A percentile compares a stretch with the other conserved stretches of the same genome.
Evolutionary conservation across 192 early-diverging fungal species (phyloP).

Genomic region (Coemansia sp.): DNA sequence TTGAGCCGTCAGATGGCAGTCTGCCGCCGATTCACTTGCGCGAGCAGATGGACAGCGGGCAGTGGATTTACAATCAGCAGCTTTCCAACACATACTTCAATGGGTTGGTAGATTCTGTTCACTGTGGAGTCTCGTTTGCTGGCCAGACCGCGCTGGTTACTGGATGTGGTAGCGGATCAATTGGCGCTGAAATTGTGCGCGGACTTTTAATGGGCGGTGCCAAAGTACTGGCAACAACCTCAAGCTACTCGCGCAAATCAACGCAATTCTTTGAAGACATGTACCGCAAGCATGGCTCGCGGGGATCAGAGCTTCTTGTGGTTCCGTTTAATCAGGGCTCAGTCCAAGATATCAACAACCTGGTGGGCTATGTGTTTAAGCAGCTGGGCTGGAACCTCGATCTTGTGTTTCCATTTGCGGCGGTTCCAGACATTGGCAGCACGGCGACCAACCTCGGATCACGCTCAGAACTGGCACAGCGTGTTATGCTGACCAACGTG

Average conservation of each 20-base stretch:
- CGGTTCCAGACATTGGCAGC: conserved; percentile 80
- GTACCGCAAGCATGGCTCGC: conserved; percentile 81
- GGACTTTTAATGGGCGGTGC: conserved; percentile 87
- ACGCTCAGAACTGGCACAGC: conserved; percentile 84
- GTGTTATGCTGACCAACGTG: conserved; percentile 91
- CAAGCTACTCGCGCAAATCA: conserved; percentile 73
- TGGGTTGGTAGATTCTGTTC: conserved; percentile 65
- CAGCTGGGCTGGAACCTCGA: conserved; percentile 86
- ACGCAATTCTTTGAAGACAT: conserved; percentile 86
- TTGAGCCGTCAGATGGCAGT: not conserved
- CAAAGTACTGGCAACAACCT: conserved; percentile 87
- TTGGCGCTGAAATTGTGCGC: conserved; percentile 86
- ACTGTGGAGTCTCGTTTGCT: conserved; percentile 79
- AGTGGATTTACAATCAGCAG: conserved; percentile 68
- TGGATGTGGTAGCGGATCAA: conserved; percentile 87
- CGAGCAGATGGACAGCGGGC: not conserved
- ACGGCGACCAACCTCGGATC: conserved; percentile 80
- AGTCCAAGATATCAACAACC: conserved; percentile 68
- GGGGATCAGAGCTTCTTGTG: conserved; percentile 78
- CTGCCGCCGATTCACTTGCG: conserved; percentile 33
- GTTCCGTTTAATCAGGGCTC: conserved; percentile 95
- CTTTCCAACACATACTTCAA: conserved; percentile 75
- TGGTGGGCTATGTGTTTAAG: conserved; percentile 84
- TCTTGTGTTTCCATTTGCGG: conserved; percentile 90
- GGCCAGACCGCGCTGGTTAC: conserved; percentile 82